phyloP scores from a whole-genome alignment of 73 alveolate species.

The Paramecium biaurelia region DNA sequence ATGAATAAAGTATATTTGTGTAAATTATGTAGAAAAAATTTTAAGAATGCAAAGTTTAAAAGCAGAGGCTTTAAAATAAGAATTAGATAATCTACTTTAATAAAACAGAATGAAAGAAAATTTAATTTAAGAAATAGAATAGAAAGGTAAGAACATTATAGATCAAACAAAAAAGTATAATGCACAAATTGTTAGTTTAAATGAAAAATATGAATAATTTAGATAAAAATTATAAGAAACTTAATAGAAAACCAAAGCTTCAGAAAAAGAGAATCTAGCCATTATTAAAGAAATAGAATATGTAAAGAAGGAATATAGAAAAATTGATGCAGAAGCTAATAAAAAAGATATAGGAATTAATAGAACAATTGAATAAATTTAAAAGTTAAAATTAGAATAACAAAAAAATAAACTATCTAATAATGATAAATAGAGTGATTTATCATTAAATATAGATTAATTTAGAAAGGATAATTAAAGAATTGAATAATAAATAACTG shows the following conservation, averaged over 20 bases:
- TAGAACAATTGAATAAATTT: not conserved
- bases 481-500: constrained; percentile 14
- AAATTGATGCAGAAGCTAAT: constrained; percentile 46
- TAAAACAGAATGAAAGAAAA: constrained; percentile 37
- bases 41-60: not conserved
- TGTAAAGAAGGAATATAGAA: constrained; percentile 17
- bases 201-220: constrained; percentile 23
- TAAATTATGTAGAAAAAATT: not conserved
- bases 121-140: constrained; percentile 30
- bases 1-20: not conserved
- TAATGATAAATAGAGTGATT: constrained; percentile 13
- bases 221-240: not conserved
- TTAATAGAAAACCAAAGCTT: not conserved
- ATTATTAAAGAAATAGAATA: not conserved
- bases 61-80: constrained; percentile 21
- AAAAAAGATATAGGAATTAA: constrained; percentile 34
- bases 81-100: not conserved
- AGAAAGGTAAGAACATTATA: not conserved
- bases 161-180: constrained; percentile 35
- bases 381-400: not conserved
- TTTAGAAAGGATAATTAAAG: constrained; percentile 4
- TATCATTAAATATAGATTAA: not conserved
- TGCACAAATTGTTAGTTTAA: not conserved
- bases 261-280: constrained; percentile 3
- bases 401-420: not conserved